Conservation (phyloP, 2,329 filamentous ascomycete species). For the Fusarium kyushuense region DNA sequence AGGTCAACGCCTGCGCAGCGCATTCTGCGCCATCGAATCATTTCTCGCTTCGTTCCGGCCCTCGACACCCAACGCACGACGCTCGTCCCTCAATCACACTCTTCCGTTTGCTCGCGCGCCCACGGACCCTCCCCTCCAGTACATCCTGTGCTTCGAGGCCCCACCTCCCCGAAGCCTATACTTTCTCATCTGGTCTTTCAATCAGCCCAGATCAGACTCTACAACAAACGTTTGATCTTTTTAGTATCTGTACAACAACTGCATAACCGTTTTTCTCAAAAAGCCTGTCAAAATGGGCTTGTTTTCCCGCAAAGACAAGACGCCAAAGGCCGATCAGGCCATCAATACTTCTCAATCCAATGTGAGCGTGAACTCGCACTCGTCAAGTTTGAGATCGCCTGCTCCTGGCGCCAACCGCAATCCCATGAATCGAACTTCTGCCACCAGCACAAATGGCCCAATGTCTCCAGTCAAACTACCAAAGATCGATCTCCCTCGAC, state of each 20-base stretch:
- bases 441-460: constrained; percentile 61
- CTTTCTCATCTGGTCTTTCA: constrained; percentile 38
- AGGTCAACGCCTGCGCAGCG: constrained; percentile 37
- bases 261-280: constrained; percentile 13
- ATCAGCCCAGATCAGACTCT: constrained; percentile 40
- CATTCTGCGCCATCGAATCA: constrained; percentile 37
- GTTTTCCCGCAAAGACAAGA: constrained; percentile 68
- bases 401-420: constrained; percentile 41
- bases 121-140: constrained; percentile 43
- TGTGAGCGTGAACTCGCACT: constrained; percentile 64
- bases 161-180: constrained; percentile 40
- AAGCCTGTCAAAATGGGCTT: constrained; percentile 61
- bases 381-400: constrained; percentile 56
- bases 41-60: constrained; percentile 41
- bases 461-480: constrained; percentile 69
- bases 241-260: constrained; percentile 21
- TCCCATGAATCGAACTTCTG: constrained; percentile 64
- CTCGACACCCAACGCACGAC: constrained; percentile 39
- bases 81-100: constrained; percentile 42
- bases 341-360: constrained; percentile 62
- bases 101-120: constrained; percentile 26
- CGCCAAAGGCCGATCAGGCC: constrained; percentile 57
- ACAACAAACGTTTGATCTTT: constrained; percentile 16
- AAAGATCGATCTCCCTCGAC: constrained; percentile 83
- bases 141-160: constrained; percentile 32